Evolutionary conservation across 495 filamentous ascomycete genomes (phyloP).

Genomic region (Cercophora samala): DNA sequence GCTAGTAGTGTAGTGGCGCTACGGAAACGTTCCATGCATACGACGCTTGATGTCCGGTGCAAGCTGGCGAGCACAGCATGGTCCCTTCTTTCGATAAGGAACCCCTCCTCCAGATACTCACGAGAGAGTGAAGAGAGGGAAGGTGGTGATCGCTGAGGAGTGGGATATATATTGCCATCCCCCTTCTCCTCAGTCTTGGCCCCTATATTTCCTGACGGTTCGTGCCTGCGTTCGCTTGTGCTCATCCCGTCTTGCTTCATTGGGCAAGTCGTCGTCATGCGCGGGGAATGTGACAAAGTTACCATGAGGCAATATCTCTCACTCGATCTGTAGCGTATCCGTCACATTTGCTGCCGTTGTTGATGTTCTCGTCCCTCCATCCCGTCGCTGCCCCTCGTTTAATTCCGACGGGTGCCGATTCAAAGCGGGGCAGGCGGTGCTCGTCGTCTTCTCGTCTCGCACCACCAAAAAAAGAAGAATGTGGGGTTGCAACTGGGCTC

Average conservation of each 20-base stretch:
- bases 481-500: not conserved
- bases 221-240: slow-evolving; percentile 1
- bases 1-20: not conserved
- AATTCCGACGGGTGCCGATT: slow-evolving; percentile 5
- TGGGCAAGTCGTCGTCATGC: not conserved
- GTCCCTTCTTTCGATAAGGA: not conserved
- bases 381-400: not conserved
- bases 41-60: not conserved
- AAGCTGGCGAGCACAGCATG: not conserved
- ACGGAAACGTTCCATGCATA: slow-evolving; percentile 7
- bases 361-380: not conserved
- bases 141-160: not conserved
- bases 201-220: not conserved
- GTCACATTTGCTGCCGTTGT: not conserved
- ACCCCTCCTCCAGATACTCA: not conserved
- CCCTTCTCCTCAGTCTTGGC: not conserved
- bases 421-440: not conserved
- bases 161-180: slow-evolving; percentile 4
- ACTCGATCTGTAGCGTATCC: not conserved
- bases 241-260: not conserved
- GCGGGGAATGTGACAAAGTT: not conserved
- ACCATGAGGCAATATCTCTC: not conserved
- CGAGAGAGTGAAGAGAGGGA: not conserved
- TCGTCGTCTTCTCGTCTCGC: not conserved
- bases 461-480: slow-evolving; percentile 1